Percentiles rank a stretch among this genome's conserved stretches.
These are phyloP conservation scores for Mucor piriformis DNA, from an alignment of 371 early-diverging fungal genomes.

Conservation along the genomic window DNA sequence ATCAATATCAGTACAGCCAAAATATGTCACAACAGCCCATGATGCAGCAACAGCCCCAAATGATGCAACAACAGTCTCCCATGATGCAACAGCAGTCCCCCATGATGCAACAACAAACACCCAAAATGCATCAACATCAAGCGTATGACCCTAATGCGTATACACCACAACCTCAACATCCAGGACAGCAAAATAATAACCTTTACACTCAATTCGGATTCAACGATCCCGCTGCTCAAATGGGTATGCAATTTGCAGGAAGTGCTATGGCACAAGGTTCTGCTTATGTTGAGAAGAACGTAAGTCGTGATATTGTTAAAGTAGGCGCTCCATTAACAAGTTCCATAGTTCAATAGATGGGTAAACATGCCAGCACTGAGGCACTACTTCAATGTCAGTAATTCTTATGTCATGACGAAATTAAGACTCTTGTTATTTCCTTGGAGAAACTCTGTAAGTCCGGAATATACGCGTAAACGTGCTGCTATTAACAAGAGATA, in stretches of 20 bases:
- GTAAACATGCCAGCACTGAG: slow-evolving; percentile 85
- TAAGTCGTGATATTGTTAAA: slow-evolving; percentile 40
- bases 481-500: slow-evolving; percentile 40
- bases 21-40: slow-evolving; percentile 31
- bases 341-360: slow-evolving; percentile 75
- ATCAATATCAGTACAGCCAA: slow-evolving; percentile 40
- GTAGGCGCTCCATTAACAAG: not conserved
- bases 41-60: slow-evolving; percentile 28
- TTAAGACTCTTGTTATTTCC: slow-evolving; percentile 91
- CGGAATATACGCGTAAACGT: slow-evolving; percentile 34
- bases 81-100: slow-evolving; percentile 30
- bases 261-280: slow-evolving; percentile 88
- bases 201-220: slow-evolving; percentile 59
- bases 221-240: slow-evolving; percentile 85
- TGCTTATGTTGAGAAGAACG: slow-evolving; percentile 92
- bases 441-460: slow-evolving; percentile 84
- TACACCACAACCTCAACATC: slow-evolving; percentile 34
- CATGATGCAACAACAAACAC: slow-evolving; percentile 25
- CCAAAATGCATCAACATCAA: slow-evolving; percentile 28
- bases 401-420: slow-evolving; percentile 92
- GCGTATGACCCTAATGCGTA: slow-evolving; percentile 45
- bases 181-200: slow-evolving; percentile 20
- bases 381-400: slow-evolving; percentile 97
- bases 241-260: slow-evolving; percentile 96
- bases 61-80: slow-evolving; percentile 22